phyloP scores from a whole-genome alignment of 2,329 filamentous ascomycete species.

The Zymoseptoria crescenta region DNA sequence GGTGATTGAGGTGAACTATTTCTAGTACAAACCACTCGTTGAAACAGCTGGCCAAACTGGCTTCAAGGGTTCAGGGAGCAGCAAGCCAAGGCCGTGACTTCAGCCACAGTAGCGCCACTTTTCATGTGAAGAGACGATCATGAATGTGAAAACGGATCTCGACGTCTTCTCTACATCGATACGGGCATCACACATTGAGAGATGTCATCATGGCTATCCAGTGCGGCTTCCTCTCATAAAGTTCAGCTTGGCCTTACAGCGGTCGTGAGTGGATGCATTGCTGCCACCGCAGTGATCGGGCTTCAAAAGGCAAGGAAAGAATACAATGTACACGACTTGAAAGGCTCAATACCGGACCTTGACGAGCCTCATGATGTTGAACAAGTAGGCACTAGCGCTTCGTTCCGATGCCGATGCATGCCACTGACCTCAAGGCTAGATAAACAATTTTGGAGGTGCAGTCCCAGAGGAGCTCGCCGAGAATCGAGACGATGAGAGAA shows the following conservation, averaged over 20 bases:
- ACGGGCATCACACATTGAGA: neutral
- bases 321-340: conserved; percentile 50
- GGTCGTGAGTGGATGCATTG: conserved; percentile 44
- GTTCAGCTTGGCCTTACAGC: conserved; percentile 65
- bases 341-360: conserved; percentile 53
- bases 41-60: neutral
- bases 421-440: conserved; percentile 41
- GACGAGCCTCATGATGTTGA: conserved; percentile 44
- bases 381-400: conserved; percentile 35
- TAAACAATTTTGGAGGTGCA: conserved; percentile 54
- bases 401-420: conserved; percentile 7
- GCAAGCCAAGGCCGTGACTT: neutral
- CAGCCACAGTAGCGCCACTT: neutral
- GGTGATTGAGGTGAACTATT: neutral
- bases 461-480: conserved; percentile 33
- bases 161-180: neutral
- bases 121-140: neutral
- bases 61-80: neutral
- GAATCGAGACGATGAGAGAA: conserved; percentile 49
- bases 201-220: conserved; percentile 42
- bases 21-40: neutral
- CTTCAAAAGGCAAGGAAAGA: conserved; percentile 49
- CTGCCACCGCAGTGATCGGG: conserved; percentile 48
- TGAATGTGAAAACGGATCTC: neutral
- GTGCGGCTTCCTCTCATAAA: conserved; percentile 39